A percentile compares a stretch with the other conserved stretches of the same genome.
These are phyloP conservation scores for Phlyctochytrium arcticum DNA, from an alignment of 192 early-diverging fungal genomes.

Conservation along the genomic window DNA sequence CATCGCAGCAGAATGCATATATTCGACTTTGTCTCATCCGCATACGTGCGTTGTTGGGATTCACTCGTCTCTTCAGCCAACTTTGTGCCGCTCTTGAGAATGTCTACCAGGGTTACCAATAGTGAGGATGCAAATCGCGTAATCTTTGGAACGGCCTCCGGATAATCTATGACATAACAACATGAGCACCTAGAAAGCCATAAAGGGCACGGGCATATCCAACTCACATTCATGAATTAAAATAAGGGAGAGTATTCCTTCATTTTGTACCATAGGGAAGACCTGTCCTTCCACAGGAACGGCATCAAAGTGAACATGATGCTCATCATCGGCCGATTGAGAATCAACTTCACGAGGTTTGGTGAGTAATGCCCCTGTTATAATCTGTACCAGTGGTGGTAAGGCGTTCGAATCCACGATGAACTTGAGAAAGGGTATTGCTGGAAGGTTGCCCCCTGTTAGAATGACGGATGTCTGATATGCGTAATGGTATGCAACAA, in stretches of 20 bases:
- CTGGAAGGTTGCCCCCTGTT: slow-evolving; percentile 2
- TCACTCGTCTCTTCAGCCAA: background rate
- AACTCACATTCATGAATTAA: background rate
- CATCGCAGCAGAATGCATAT: slow-evolving; percentile 35
- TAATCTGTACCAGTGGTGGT: slow-evolving; percentile 41
- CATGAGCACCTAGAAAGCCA: background rate
- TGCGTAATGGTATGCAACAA: background rate
- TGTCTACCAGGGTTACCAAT: slow-evolving; percentile 28
- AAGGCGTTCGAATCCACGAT: slow-evolving; percentile 40
- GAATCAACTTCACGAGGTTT: slow-evolving; percentile 1
- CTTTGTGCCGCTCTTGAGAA: slow-evolving; percentile 31
- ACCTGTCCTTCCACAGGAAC: slow-evolving; percentile 43
- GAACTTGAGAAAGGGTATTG: slow-evolving; percentile 23
- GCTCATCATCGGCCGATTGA: slow-evolving; percentile 16
- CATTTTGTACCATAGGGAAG: slow-evolving; percentile 52
- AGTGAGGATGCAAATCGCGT: slow-evolving; percentile 30
- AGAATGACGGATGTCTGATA: background rate
- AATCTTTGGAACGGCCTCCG: slow-evolving; percentile 28
- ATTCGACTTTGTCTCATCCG: slow-evolving; percentile 41
- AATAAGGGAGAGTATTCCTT: slow-evolving; percentile 45
- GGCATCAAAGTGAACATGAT: slow-evolving; percentile 55
- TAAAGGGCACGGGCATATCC: background rate
- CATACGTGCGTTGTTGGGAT: slow-evolving; percentile 23
- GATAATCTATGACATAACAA: slow-evolving; percentile 15
- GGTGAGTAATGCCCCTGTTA: slow-evolving; percentile 50